Base-by-base conservation (phyloP, 148 eudicot species). In the Amaranthus palmeri region DNA sequence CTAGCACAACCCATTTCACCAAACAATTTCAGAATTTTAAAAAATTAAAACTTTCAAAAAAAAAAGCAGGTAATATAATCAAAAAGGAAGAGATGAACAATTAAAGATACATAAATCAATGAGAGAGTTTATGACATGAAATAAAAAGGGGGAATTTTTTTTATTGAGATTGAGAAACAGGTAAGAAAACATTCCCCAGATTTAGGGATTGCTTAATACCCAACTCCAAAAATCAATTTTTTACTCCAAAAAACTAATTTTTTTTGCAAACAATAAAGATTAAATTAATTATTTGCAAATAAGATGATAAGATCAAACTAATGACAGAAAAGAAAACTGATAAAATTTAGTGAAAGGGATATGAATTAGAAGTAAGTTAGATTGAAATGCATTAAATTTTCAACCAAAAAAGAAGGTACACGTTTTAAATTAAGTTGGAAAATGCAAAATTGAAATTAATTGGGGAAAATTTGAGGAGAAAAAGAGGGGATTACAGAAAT, bases 1-100 rank as follows among this genome's bases (percentile, higher is more conserved):
- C 83, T 73, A 2, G 87, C 90, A 61, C 98, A 92, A 67, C 98
- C 98, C 98, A 92, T 92, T 15, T 60, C 53, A 11, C 10, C 68
- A 66, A 54, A 13, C n/a, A 3, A 73, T 63, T 40, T 8, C 12
- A 67, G 36, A 63, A 36, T 0, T 45, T 7, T 0, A 0, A 4
- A 44, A 4, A 61, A 40, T 25, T 25, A 53, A 53, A 12, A 45
- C 50, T 25, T 9, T 3, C 11, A 15, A 43, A 47, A 8, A 67
- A 47, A 10, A 4, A 45, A 45, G 7, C 10, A 8, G 3, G 13
- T n/a, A 4, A 43, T 10, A 41, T 63, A 49, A 54, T 63, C 54
- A 56, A 65, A 58, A 49, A 25, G 13, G 59, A 54, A 40, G 1
- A 47, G 10, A 40, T 8, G 5, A 8, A 40, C n/a, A 58, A 58